These are phyloP conservation scores for Wickerhamiella lipophila DNA, from an alignment of 805 yeast species.

Conservation along the genomic window DNA sequence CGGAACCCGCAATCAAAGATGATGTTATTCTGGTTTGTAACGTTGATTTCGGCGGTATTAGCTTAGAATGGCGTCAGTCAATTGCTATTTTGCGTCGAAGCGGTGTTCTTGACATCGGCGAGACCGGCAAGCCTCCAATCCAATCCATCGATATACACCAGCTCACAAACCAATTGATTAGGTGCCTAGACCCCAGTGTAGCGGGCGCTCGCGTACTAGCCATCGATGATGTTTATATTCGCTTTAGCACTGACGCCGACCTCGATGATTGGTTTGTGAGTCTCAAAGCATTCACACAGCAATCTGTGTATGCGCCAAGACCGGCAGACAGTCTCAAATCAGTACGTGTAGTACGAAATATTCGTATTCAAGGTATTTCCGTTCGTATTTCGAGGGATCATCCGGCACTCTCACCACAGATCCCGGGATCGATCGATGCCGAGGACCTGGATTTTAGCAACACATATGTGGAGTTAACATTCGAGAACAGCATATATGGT, in stretches of 20 bases:
- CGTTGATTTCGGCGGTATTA: slow-evolving; percentile 15
- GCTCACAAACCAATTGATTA: slow-evolving; percentile 13
- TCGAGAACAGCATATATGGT: slow-evolving; percentile 69
- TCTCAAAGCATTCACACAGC: slow-evolving; percentile 21
- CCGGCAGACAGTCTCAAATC: slow-evolving; percentile 14
- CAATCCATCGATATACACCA: slow-evolving; percentile 12
- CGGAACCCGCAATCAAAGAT: slow-evolving; percentile 7
- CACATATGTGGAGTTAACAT: slow-evolving; percentile 52
- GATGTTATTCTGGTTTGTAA: slow-evolving; percentile 18
- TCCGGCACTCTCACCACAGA: slow-evolving; percentile 10
- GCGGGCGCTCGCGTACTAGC: slow-evolving; percentile 18
- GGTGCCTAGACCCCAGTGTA: slow-evolving; percentile 18
- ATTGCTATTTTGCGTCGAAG: slow-evolving; percentile 16
- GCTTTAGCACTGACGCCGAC: slow-evolving; percentile 21
- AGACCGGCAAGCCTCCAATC: slow-evolving; percentile 10
- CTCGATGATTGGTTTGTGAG: slow-evolving; percentile 27
- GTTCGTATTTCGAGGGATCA: slow-evolving; percentile 5
- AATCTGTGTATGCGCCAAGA: slow-evolving; percentile 19
- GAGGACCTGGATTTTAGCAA: slow-evolving; percentile 19
- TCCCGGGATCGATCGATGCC: slow-evolving; percentile 9
- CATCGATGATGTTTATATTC: slow-evolving; percentile 21
- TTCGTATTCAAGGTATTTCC: slow-evolving; percentile 10
- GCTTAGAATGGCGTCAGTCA: slow-evolving; percentile 16
- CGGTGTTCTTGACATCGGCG: slow-evolving; percentile 17
- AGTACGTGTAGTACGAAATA: slow-evolving; percentile 13